Evolutionary conservation across 805 yeast genomes (phyloP).

Genomic region (Saturnispora ahearnii): DNA sequence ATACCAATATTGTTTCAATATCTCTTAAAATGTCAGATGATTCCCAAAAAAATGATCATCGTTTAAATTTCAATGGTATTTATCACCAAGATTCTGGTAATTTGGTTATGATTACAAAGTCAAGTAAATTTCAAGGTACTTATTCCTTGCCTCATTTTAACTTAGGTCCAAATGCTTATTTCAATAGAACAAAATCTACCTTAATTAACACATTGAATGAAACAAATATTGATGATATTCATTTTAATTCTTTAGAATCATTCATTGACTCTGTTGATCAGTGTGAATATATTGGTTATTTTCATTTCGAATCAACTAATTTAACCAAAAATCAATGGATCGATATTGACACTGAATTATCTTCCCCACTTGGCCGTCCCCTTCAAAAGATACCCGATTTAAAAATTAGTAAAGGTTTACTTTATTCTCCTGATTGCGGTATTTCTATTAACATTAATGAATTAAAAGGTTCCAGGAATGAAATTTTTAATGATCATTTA

Average conservation of each 20-base stretch:
- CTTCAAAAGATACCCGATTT: slow-evolving; percentile 49
- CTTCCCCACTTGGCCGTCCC: slow-evolving; percentile 73
- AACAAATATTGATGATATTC: slow-evolving; percentile 32
- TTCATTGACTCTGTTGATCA: slow-evolving; percentile 27
- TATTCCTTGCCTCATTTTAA: slow-evolving; percentile 53
- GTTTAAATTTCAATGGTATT: slow-evolving; percentile 46
- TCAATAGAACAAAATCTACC: slow-evolving; percentile 36
- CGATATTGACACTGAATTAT: slow-evolving; percentile 63
- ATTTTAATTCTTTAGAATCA: slow-evolving; percentile 29
- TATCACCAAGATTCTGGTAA: slow-evolving; percentile 63
- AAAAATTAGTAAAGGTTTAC: slow-evolving; percentile 42
- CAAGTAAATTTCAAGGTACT: slow-evolving; percentile 58
- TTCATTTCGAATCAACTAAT: slow-evolving; percentile 60
- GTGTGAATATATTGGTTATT: slow-evolving; percentile 66
- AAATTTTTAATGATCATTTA: slow-evolving; percentile 32
- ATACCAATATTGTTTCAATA: slow-evolving; percentile 12
- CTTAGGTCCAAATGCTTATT: slow-evolving; percentile 31
- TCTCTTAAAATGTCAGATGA: neutral
- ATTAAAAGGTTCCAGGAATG: slow-evolving; percentile 49
- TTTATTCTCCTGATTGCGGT: slow-evolving; percentile 91
- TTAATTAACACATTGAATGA: slow-evolving; percentile 36
- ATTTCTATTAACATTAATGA: slow-evolving; percentile 34
- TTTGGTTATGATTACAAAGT: slow-evolving; percentile 44
- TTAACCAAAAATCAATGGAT: slow-evolving; percentile 43
- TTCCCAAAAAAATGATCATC: slow-evolving; percentile 27